Percentiles rank a stretch among this genome's conserved stretches.
Conservation (phyloP, 306 rosid genomes). For the Mimosa pudica region DNA sequence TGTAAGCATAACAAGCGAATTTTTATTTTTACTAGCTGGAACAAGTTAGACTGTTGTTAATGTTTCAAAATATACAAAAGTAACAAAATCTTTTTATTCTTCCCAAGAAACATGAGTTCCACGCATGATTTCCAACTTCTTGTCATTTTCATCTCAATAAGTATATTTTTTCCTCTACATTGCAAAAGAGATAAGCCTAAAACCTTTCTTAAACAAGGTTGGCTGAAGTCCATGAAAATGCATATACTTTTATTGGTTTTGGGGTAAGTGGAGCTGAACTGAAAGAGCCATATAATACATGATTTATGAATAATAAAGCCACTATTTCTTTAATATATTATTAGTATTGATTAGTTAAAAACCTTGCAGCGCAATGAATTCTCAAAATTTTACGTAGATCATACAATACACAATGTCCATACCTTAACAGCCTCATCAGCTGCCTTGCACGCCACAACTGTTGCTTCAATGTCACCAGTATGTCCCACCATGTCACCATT, state of each 20-base stretch:
- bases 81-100: not conserved
- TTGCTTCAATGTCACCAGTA: constrained; percentile 87
- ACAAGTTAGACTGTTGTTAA: not conserved
- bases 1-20: not conserved
- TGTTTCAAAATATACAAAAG: not conserved
- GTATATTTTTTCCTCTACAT: not conserved
- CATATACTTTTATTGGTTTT: not conserved
- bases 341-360: no score
- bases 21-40: not conserved
- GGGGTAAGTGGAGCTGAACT: not conserved
- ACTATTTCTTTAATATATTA: no score
- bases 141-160: not conserved
- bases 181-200: not conserved
- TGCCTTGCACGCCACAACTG: constrained; percentile 96
- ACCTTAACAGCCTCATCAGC: constrained; percentile 97
- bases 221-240: not conserved
- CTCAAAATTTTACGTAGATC: not conserved
- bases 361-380: not conserved
- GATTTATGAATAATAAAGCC: not conserved
- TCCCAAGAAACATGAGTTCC: not conserved
- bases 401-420: constrained; percentile 17
- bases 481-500: constrained; percentile 99
- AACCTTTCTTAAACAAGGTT: not conserved
- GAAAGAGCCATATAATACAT: not conserved
- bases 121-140: not conserved